These are phyloP conservation scores for Pythium insidiosum DNA, from an alignment of 352 stramenopile species.

Conservation along the genomic window DNA sequence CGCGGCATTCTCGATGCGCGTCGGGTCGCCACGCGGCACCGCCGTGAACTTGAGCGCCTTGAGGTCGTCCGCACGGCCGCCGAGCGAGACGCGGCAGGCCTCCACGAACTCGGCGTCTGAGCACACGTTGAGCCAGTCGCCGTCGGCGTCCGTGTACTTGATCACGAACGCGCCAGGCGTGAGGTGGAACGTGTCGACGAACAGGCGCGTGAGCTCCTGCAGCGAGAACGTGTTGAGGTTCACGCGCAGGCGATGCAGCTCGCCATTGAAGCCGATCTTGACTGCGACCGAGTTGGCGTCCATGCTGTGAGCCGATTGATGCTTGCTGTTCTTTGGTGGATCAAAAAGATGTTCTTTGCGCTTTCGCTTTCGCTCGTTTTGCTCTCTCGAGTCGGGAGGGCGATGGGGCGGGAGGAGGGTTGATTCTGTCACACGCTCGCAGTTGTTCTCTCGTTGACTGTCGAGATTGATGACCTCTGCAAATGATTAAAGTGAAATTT, in stretches of 20 bases:
- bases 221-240: constrained; percentile 45
- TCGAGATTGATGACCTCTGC: too few relatives aligned
- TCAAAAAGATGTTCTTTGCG: too few relatives aligned
- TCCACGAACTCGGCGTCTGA: constrained; percentile 58
- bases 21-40: constrained; percentile 31
- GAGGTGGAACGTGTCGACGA: constrained; percentile 49
- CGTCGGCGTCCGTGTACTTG: constrained; percentile 62
- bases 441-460: too few relatives aligned
- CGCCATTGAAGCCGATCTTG: constrained; percentile 71
- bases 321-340: too few relatives aligned
- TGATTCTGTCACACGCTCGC: too few relatives aligned
- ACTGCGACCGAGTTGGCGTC: constrained; percentile 37
- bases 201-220: constrained; percentile 36
- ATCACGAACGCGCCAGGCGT: constrained; percentile 41
- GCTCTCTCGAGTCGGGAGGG: too few relatives aligned
- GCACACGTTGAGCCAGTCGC: constrained; percentile 52
- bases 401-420: too few relatives aligned
- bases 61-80: constrained; percentile 16
- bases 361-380: too few relatives aligned
- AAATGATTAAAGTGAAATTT: too few relatives aligned
- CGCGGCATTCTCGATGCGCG: constrained; percentile 30
- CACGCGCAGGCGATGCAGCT: constrained; percentile 71
- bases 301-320: too few relatives aligned
- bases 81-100: constrained; percentile 46
- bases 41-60: constrained; percentile 69